Percentiles rank a stretch among this genome's conserved stretches.
These are phyloP conservation scores for Stropharia rugosoannulata DNA, from an alignment of 768 basidiomycete species.

Conservation along the genomic window DNA sequence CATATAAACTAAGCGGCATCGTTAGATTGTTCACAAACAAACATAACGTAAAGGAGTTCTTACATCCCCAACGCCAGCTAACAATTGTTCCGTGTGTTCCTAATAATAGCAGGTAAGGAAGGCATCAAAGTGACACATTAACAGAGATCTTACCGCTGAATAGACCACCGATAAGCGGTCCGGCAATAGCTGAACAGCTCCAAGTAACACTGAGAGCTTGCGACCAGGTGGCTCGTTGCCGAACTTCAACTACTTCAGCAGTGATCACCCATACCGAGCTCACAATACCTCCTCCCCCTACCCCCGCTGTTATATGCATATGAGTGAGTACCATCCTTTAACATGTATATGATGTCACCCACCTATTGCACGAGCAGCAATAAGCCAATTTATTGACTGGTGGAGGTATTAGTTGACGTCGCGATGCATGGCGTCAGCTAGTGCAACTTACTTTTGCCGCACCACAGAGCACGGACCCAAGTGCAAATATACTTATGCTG, in stretches of 20 bases:
- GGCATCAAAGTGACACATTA: neutral
- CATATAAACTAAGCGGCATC: conserved; percentile 60
- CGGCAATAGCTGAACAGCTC: conserved; percentile 83
- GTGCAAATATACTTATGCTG: conserved; percentile 72
- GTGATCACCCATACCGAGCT: conserved; percentile 86
- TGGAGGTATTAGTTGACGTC: conserved; percentile 16
- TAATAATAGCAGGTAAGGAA: conserved; percentile 19
- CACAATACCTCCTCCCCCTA: conserved; percentile 88
- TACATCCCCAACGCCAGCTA: conserved; percentile 87
- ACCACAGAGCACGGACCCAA: conserved; percentile 82
- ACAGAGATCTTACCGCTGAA: conserved; percentile 62
- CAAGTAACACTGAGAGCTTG: conserved; percentile 84
- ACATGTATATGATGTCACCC: conserved; percentile 4
- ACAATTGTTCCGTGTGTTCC: conserved; percentile 34
- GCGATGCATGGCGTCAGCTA: conserved; percentile 11
- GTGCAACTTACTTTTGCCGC: conserved; percentile 57
- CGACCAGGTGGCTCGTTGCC: conserved; percentile 77
- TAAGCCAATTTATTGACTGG: conserved; percentile 62
- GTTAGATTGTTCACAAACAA: conserved; percentile 13
- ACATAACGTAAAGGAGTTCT: conserved; percentile 29
- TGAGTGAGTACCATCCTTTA: conserved; percentile 18
- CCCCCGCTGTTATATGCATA: conserved; percentile 47
- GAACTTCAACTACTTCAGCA: conserved; percentile 76
- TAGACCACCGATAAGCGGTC: conserved; percentile 78
- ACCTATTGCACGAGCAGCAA: conserved; percentile 58